A percentile compares a stretch with the other conserved stretches of the same genome.
These are phyloP conservation scores for Amylocarpus encephaloides DNA, from an alignment of 2,329 filamentous ascomycete species.

Conservation along the genomic window DNA sequence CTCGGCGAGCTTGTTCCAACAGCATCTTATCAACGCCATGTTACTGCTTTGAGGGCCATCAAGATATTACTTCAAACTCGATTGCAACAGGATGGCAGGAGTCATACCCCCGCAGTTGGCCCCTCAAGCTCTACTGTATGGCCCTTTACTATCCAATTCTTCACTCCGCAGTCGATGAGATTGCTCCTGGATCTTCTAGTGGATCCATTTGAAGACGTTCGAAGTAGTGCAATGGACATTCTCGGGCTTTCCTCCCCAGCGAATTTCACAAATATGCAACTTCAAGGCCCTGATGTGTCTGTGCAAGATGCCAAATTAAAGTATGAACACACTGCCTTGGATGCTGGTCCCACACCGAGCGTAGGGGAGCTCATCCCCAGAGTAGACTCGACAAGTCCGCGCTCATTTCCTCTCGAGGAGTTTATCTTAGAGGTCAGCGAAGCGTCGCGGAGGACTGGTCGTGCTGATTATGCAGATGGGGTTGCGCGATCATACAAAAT, in stretches of 20 bases:
- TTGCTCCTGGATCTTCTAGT: conserved; percentile 72
- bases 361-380: neutral
- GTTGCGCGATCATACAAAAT: conserved; percentile 72
- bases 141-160: conserved; percentile 29
- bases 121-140: conserved; percentile 21
- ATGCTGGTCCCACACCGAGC: neutral
- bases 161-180: conserved; percentile 48
- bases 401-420: conserved; percentile 31
- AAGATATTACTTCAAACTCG: conserved; percentile 50
- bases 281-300: neutral
- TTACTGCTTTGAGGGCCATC: conserved; percentile 69
- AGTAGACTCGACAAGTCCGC: neutral
- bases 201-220: conserved; percentile 90
- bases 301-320: neutral
- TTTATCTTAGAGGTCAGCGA: conserved; percentile 49
- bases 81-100: conserved; percentile 20
- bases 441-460: conserved; percentile 62
- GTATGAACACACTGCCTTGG: neutral
- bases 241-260: conserved; percentile 44
- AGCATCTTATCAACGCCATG: conserved; percentile 84
- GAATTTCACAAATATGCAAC: conserved; percentile 11
- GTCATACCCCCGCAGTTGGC: neutral
- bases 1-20: conserved; percentile 69
- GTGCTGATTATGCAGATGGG: conserved; percentile 89
- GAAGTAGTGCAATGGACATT: conserved; percentile 49